Evolutionary conservation across 371 early-diverging fungal species (phyloP).

Genomic region (Mortierella sp.): DNA sequence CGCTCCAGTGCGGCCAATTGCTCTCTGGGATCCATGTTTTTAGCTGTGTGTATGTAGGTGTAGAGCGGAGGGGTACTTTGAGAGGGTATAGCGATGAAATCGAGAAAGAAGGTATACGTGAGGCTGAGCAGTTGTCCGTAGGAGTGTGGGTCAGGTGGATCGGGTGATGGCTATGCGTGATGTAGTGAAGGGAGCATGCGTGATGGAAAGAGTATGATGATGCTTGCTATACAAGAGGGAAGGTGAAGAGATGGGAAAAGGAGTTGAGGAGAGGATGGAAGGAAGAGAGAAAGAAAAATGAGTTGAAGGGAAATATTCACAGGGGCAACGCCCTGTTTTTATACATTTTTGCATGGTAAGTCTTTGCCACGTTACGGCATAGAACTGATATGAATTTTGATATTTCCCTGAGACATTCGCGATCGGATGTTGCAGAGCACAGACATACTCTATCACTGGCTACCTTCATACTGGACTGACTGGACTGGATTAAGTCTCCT

Average conservation of each 20-base stretch:
- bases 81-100: background rate
- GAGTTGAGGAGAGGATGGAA: background rate
- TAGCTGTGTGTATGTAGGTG: background rate
- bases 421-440: background rate
- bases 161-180: background rate
- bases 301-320: too few species aligned
- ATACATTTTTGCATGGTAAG: background rate
- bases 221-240: background rate
- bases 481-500: too few species aligned
- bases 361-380: background rate
- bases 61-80: background rate
- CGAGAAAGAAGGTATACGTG: background rate
- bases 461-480: too few species aligned
- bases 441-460: too few species aligned
- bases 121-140: background rate
- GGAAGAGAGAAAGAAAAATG: background rate
- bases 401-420: background rate
- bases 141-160: background rate
- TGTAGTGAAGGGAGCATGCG: background rate
- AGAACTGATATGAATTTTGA: background rate
- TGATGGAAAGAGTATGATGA: background rate
- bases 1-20: slow-evolving; percentile 29
- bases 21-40: slow-evolving; percentile 31
- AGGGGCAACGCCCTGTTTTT: background rate
- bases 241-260: background rate